Base-by-base conservation (phyloP, 768 basidiomycete genomes). In the Lactarius tabidus region DNA sequence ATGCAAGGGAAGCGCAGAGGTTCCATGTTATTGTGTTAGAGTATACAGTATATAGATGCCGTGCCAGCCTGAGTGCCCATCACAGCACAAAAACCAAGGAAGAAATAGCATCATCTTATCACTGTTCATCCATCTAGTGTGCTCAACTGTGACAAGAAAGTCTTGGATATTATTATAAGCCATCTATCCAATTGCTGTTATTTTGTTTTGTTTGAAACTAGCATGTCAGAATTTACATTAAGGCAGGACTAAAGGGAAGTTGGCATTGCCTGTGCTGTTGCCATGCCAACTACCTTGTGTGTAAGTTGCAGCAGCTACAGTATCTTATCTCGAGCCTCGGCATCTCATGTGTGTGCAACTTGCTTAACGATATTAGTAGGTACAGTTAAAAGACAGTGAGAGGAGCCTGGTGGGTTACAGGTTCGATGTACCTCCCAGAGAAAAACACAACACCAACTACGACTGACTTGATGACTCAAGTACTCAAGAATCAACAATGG, bases 211-310 rank as follows among this genome's bases (percentile, higher is more conserved):
- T n/a, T n/a, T n/a, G n/a, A n/a, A n/a, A n/a, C n/a, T 36, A 63
- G 31, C 43, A 48, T 31, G 53, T 66, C 31, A 41, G 51, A 62
- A 66, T 58, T 62, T 62, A 56, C n/a, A 51, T 38, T n/a, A 23
- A 48, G n/a, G 23, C 45, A 10, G 23, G 12, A 48, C n/a, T n/a
- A n/a, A n/a, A n/a, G n/a, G 23, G 48, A 15, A 51, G 14, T 23
- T n/a, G 45, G 23, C 45, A 48, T 48, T 12, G 48, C 43, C 43
- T n/a, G n/a, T n/a, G 43, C 48, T 26, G 48, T 51, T 14, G 14
- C 48, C 6, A 4, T 51, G 26, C 48, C 26, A 51, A 7, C 8
- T 3, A 33, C 33, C 48, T 4, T 26, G 48, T 15, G 48, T 51
- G 14, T 26, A 14, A 26, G 26, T 26, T n/a, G n/a, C n/a, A n/a